A percentile compares a stretch with the other conserved stretches of the same genome.
These are phyloP conservation scores for Cystobasidium slooffiae DNA, from an alignment of 1,284 basidiomycete species.

Conservation along the genomic window DNA sequence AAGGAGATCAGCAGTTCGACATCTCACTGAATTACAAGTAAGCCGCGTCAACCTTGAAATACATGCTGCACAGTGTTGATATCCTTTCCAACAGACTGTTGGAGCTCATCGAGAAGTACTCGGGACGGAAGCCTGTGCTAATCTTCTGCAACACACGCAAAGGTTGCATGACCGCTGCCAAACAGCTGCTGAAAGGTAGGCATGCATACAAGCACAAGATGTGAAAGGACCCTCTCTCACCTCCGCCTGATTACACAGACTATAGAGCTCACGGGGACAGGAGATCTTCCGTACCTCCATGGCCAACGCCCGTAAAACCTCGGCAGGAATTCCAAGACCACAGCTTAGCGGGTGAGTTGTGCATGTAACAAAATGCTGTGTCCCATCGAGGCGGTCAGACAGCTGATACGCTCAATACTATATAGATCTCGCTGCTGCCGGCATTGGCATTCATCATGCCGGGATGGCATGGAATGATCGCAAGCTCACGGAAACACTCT, in stretches of 20 bases:
- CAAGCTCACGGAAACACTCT: conserved; percentile 71
- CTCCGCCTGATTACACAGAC: background rate
- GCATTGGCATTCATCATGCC: conserved; percentile 85
- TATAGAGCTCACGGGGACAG: conserved; percentile 52
- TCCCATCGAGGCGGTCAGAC: too few relatives aligned
- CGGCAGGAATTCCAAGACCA: conserved; percentile 5
- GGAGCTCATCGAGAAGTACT: conserved; percentile 69
- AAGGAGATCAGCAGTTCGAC: conserved; percentile 79
- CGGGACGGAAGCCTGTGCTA: conserved; percentile 75
- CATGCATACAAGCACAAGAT: too few relatives aligned
- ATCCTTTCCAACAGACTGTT: conserved; percentile 64
- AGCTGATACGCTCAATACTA: conserved; percentile 29
- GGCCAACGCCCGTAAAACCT: conserved; percentile 18
- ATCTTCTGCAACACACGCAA: conserved; percentile 86
- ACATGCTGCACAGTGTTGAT: background rate
- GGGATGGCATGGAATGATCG: conserved; percentile 76
- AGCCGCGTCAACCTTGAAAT: background rate
- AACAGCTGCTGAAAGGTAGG: conserved; percentile 74
- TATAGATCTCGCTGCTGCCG: conserved; percentile 55
- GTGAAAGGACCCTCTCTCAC: too few relatives aligned
- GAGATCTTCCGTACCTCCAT: conserved; percentile 42
- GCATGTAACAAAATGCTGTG: too few relatives aligned
- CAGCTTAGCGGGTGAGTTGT: background rate
- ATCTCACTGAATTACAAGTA: conserved; percentile 67
- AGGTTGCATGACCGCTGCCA: conserved; percentile 69